Evolutionary conservation across 345 rosid genomes (phyloP).

Genomic region (Excoecaria cochinchinensis): DNA sequence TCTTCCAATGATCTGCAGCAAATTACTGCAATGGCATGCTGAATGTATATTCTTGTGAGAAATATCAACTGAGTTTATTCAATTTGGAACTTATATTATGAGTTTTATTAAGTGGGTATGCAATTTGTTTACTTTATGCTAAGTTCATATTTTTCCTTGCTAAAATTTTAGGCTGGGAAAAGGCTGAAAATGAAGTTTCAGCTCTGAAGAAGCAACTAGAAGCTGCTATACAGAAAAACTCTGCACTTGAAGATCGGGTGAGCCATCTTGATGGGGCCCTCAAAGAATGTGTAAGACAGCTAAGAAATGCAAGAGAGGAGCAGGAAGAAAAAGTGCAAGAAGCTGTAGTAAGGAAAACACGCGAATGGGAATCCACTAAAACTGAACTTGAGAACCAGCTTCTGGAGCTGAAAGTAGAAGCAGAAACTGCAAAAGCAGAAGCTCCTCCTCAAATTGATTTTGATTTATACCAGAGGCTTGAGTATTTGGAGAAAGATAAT

Average conservation of each 20-base stretch:
- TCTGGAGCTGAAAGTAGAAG: slow-evolving; percentile 44
- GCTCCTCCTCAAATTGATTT: slow-evolving; percentile 28
- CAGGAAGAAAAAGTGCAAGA: slow-evolving; percentile 68
- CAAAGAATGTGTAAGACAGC: slow-evolving; percentile 90
- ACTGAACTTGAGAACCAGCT: slow-evolving; percentile 51
- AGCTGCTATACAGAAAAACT: slow-evolving; percentile 46
- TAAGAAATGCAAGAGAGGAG: slow-evolving; percentile 84
- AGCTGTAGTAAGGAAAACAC: slow-evolving; percentile 47
- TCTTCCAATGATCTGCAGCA: too few relatives aligned
- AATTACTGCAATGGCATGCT: too few relatives aligned
- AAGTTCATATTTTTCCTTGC: not conserved
- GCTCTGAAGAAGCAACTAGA: slow-evolving; percentile 72
- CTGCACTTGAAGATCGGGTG: slow-evolving; percentile 64
- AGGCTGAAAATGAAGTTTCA: slow-evolving; percentile 80
- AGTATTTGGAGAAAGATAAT: slow-evolving; percentile 62
- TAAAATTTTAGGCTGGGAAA: slow-evolving; percentile 81
- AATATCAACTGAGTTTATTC: too few relatives aligned
- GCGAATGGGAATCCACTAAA: slow-evolving; percentile 62
- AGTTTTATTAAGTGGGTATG: not conserved
- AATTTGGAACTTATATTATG: not conserved
- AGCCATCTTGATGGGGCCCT: slow-evolving; percentile 91
- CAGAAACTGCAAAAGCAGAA: slow-evolving; percentile 34
- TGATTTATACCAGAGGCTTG: slow-evolving; percentile 51
- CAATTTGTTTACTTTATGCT: not conserved
- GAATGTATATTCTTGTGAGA: too few relatives aligned